Evolutionary conservation across 2,329 filamentous ascomycete genomes (phyloP), one percentile per base, ranked within the genome.

Genomic region (Colletotrichum sp.): DNA sequence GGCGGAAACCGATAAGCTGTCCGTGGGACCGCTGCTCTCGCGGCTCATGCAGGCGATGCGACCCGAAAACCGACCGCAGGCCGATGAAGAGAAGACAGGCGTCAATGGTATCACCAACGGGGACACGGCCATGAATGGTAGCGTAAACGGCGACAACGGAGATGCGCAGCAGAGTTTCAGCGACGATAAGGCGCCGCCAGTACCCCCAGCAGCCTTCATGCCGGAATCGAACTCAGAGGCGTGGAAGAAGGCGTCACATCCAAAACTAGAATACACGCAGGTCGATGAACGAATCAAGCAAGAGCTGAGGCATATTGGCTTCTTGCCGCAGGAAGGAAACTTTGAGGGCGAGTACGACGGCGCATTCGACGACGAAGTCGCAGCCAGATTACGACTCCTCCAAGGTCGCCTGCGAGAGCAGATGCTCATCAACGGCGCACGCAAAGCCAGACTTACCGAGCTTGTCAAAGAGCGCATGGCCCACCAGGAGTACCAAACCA

Each of bases 401-500:
- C 97, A 99, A 82, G 89, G 91, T 68, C 93, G 95, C 68, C 90
- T 99, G 4, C 94, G 95, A 79, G 93, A 96, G 75, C 94, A 97
- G 82, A 94, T 95, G 83, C 92, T 98, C 72, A 88, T 95, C 84
- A 99, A 99, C 83, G 96, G 96, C 52, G 95, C 96, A 7, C 94
- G 96, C 77, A 99, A 99, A 85, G 90, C 95, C 8, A 92, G 96
- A 4, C 89, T 99, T 13, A 92, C 95, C 2, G 96, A 98, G 49
- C 90, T 98, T 32, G 95, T 97, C 9, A 94, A 96, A 80, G 96
- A 98, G 83, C 93, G 95, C 79, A 96, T 99, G 92, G 97, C 97
- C 0, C 93, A 97, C 86, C 97, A 99, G 83, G 97, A 99, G 84
- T 99, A 98, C 87, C 94, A 94, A 84, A 98, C 96, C 72, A 99